phyloP scores from a whole-genome alignment of 805 yeast genomes.

The Candida orba region DNA sequence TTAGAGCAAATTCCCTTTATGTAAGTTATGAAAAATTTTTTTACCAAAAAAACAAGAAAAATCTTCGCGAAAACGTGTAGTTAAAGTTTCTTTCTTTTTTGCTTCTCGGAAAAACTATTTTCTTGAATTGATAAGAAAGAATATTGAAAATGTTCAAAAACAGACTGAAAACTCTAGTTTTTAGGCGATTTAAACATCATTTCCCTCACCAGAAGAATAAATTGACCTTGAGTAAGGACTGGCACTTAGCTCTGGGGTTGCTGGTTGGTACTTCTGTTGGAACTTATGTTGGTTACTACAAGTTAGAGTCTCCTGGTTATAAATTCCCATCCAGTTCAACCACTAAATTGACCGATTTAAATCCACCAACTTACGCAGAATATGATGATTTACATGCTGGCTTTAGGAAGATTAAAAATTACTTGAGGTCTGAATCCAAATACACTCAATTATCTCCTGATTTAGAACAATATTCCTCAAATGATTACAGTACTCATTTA shows the following conservation, averaged over 20 bases:
- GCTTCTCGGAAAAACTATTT: not conserved
- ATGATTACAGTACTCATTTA: constrained; percentile 42
- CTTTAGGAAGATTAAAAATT: constrained; percentile 9
- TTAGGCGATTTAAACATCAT: constrained; percentile 1
- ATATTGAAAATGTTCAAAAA: not conserved
- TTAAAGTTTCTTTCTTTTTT: not conserved
- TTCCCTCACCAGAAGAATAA: constrained; percentile 3
- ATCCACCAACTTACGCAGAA: constrained; percentile 16
- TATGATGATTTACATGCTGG: constrained; percentile 4
- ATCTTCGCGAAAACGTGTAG: not conserved
- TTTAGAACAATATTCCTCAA: constrained; percentile 38
- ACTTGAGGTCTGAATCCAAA: constrained; percentile 10
- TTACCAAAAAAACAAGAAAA: not conserved
- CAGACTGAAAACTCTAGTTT: not conserved
- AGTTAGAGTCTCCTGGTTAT: constrained; percentile 8
- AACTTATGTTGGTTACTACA: constrained; percentile 11
- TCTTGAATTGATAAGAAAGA: not conserved
- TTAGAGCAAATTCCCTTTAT: no score
- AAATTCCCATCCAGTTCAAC: constrained; percentile 17
- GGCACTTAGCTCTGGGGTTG: constrained; percentile 6
- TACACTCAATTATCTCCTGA: constrained; percentile 27
- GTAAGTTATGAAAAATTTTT: no score
- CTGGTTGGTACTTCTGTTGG: constrained; percentile 7
- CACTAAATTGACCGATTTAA: constrained; percentile 10
- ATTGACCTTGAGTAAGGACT: constrained; percentile 1